Evolutionary conservation across 2,329 filamentous ascomycete species (phyloP), one percentile per base, ranked within the genome.

Genomic region (Pestalotiopsis sp.): DNA sequence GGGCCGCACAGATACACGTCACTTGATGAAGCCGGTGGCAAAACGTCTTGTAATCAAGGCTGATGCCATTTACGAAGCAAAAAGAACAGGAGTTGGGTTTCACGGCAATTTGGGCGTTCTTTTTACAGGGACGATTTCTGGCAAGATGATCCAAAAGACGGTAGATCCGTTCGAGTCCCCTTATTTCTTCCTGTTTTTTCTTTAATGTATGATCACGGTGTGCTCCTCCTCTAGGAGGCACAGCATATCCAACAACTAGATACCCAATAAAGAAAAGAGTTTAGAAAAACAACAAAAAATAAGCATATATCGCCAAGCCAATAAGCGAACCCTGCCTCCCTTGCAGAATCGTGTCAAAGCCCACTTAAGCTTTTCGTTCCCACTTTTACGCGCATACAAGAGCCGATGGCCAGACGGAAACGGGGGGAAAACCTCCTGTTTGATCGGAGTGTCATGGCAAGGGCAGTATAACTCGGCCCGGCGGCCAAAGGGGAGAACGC

Each of bases 381-480:
- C 41, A 49, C 9, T 52, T n/a, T 52, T 52, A 9, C 45, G 20
- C 11, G 45, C 45, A 52, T 23, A 9, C 31, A n/a, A 52, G 45
- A 52, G 45, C 45, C 17, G 45, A n/a, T 4, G 7, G 3, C 12
- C 7, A 9, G 25, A 12, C 6, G 23, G 14, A 20, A 23, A 23
- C 3, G 2, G 13, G 4, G 3, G 7, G 4, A 14, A 3, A 4
- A 11, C 12, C 23, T 23, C 57, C 57, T 59, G 57, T 59, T 59
- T 59, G 57, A 59, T 59, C 25, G 57, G 23, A 59, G 57, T 59
- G 25, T 59, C 57, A 59, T 25, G 25, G 45, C 57, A 9, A 59
- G 57, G 57, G 57, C 57, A 27, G 23, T 27, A 59, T 17, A 59
- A n/a, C 57, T 59, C 57, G 57, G 57, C 57, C 57, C 57, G 57